Evolutionary conservation across 2,329 filamentous ascomycete species (phyloP), one percentile per base, ranked within the genome.

Genomic region (Xenosphaeropsis pyriputrescens): DNA sequence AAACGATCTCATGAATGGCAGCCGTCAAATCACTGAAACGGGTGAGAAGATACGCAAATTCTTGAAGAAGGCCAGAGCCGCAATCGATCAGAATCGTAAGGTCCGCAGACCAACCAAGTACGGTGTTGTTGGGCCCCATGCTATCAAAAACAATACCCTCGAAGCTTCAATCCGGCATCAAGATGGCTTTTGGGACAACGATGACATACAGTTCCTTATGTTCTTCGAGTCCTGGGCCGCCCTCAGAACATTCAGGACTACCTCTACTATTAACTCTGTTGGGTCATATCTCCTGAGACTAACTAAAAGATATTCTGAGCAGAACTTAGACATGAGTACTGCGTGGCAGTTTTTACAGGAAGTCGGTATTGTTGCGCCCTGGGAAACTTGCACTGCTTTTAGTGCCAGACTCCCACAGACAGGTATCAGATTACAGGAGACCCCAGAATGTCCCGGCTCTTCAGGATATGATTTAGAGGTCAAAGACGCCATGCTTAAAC

Each of bases 271-370:
- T 29, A 67, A 78, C 42, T 64, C 74, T 29, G 60, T 79, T 41
- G 80, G 78, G 1, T 69, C 80, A 4, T 56, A 72, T 11, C 65
- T 91, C 29, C 54, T 91, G 29, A 70, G 74, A 15, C 67, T 71
- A 7, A 59, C 75, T 1, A 67, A 64, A 1, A 61, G 76, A 38
- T 89, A 89, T 49, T 60, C 70, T 6, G 58, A 56, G 14, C 56
- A 67, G 35, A 54, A 56, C 36, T 59, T 75, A 29, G 61, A 64
- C 17, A 53, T 59, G 12, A 51, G 54, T 31, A 61, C 64, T 4
- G 69, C 68, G 29, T 77, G 72, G 65, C 67, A 72, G 1, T 85
- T 88, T 44, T 57, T 91, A 19, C 80, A 88, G 49, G 84, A 91
- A 53, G 64, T 88, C 31, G 81, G 81, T 9, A 72, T 75, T 38